Conservation (phyloP, 2,329 filamentous ascomycete species). For the Fusarium sp. region DNA sequence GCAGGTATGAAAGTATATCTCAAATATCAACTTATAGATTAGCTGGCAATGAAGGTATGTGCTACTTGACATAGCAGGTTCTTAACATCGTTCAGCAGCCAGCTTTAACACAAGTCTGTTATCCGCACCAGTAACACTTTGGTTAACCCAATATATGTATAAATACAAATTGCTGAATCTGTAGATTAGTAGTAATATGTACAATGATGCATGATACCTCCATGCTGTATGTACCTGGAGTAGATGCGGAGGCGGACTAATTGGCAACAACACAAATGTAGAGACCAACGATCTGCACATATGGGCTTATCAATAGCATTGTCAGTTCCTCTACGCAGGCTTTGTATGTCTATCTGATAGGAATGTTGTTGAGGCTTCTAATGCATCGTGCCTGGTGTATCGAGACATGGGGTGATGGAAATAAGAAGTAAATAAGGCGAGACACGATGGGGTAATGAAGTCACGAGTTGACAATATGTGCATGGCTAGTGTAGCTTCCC, state of each 20-base stretch:
- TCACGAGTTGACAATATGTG: constrained; percentile 27
- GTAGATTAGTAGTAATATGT: background rate
- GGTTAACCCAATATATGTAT: constrained; percentile 24
- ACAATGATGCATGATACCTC: background rate
- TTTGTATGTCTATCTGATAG: background rate
- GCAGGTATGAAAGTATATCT: background rate
- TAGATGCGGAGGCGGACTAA: background rate
- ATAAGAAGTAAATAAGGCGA: constrained; percentile 21
- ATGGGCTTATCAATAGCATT: background rate
- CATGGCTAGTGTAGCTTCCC: constrained; percentile 14
- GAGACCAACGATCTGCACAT: background rate
- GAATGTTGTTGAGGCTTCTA: background rate
- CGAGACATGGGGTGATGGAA: background rate
- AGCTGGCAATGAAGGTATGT: too few relatives aligned
- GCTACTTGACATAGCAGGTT: background rate
- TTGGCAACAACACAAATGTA: background rate
- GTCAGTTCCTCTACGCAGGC: background rate
- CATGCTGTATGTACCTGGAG: too few relatives aligned
- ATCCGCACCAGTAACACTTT: background rate
- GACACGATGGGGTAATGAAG: constrained; percentile 36
- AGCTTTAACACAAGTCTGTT: constrained; percentile 8
- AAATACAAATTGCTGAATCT: constrained; percentile 9
- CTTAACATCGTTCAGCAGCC: constrained; percentile 15
- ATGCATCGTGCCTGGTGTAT: background rate
- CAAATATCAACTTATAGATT: background rate